Percentiles rank a stretch among this genome's conserved stretches.
These are phyloP conservation scores for Manihot esculenta DNA, from an alignment of 441 rosid genomes.

Conservation along the genomic window DNA sequence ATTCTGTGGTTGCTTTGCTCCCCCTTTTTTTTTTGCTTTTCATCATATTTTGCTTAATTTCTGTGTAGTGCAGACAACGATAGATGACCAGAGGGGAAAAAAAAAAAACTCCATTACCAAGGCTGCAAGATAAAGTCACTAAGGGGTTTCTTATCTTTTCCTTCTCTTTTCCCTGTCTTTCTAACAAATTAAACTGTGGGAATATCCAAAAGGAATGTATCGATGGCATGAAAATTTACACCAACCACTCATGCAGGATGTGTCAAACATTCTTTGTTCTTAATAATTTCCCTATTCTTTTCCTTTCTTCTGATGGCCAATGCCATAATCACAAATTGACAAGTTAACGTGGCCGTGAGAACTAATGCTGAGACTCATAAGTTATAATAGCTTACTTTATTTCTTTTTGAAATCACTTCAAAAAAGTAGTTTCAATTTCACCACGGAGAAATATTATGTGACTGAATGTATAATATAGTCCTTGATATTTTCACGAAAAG, in stretches of 20 bases:
- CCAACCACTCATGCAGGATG: too few species aligned
- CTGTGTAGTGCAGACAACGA: background rate
- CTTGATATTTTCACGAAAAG: too few species aligned
- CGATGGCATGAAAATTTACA: background rate
- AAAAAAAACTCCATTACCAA: background rate
- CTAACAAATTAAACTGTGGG: too few species aligned
- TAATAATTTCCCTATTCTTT: too few species aligned
- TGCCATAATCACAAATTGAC: background rate
- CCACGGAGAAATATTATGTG: too few species aligned
- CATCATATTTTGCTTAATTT: too few species aligned
- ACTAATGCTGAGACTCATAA: too few species aligned
- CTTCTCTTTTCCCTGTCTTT: too few species aligned
- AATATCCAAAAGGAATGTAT: background rate
- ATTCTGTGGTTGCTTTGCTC: background rate
- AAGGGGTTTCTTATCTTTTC: background rate
- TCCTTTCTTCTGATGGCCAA: background rate
- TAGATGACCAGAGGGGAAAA: background rate
- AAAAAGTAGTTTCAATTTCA: background rate
- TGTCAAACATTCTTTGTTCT: too few species aligned
- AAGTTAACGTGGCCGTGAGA: background rate
- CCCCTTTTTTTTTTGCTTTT: background rate
- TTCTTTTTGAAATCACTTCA: background rate
- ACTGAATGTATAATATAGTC: too few species aligned
- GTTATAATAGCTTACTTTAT: too few species aligned
- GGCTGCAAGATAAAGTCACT: background rate